Conservation (phyloP, 2,329 filamentous ascomycete species). For the Pseudocercospora crystallina region DNA sequence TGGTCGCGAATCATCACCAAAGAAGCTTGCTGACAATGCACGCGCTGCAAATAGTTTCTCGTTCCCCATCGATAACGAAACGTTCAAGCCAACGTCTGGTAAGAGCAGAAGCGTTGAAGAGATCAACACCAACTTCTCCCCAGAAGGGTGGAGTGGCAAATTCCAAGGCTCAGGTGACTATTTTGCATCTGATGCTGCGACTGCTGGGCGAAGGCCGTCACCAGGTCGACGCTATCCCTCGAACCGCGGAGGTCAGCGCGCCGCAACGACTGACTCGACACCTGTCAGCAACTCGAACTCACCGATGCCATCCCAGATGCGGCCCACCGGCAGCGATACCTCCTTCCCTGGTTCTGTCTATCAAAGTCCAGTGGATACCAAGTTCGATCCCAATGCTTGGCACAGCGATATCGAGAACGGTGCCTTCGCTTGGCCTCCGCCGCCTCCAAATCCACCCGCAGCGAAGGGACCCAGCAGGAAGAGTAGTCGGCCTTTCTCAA, state of each 20-base stretch:
- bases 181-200: conserved; percentile 33
- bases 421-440: conserved; percentile 36
- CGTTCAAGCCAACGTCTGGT: conserved; percentile 31
- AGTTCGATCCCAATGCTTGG: conserved; percentile 46
- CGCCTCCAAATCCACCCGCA: conserved; percentile 28
- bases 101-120: conserved; percentile 50
- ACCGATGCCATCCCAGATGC: conserved; percentile 10
- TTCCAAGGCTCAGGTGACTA: conserved; percentile 45
- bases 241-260: conserved; percentile 8
- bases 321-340: background rate
- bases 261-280: conserved; percentile 18
- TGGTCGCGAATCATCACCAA: conserved; percentile 7
- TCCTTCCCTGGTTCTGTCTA: background rate
- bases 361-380: conserved; percentile 21
- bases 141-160: conserved; percentile 47
- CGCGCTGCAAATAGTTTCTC: conserved; percentile 31
- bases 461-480: conserved; percentile 33
- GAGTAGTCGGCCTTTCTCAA: conserved; percentile 22
- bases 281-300: conserved; percentile 13
- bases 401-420: conserved; percentile 37
- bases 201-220: conserved; percentile 16
- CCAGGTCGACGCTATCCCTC: conserved; percentile 17
- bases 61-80: conserved; percentile 28
- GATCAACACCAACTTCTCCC: conserved; percentile 52
- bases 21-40: conserved; percentile 26